Base-by-base conservation (phyloP, 1,139 yeast genomes). In the Maudiozyma humilis region DNA sequence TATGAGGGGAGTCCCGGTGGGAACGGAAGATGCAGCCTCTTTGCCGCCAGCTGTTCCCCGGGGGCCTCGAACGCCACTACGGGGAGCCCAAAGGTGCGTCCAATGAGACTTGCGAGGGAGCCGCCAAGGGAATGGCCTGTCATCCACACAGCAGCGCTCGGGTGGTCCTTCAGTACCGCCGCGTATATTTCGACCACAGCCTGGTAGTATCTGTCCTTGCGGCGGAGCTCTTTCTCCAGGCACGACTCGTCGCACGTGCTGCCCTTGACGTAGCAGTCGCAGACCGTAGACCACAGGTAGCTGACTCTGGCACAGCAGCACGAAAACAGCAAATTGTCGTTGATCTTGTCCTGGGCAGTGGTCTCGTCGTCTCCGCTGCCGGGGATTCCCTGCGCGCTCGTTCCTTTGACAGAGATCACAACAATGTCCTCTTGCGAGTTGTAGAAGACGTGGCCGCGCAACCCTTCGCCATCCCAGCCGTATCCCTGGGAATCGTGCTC, bases 51-150 rank as follows among this genome's bases (percentile, higher is more conserved):
- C 63, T 78, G 68, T 55, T 93, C 98, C 1, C 96, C 96, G 0
- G 97, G 97, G 0, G 97, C 87, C 64, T 91, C 95, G 60, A 82
- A 87, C 0, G 95, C 78, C 0, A 93, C 95, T 0, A 76, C 87
- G 0, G 98, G 97, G 14, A 85, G 60, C 1, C 97, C 97, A 65
- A 73, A 88, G 0, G 98, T 89, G 44, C 96, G 71, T 0, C 95
- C 97, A 38, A 91, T 63, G 41, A 93, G 67, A 25, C 87, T 73
- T 2, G 94, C 81, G 39, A 93, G 67, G 0, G 96, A 78, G 0
- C 97, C 99, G 1, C 98, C 99, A 36, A 91, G 69, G 0, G 97
- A 89, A 62, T 91, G 99, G 2, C 99, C 99, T 0, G 95, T 84
- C 3, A 85, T 71, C 97, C 98, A 91, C 25, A 91, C 77, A 32